phyloP scores from a whole-genome alignment of 225 moss, liverwort and hornwort genomes.

The Lunularia cruciata region DNA sequence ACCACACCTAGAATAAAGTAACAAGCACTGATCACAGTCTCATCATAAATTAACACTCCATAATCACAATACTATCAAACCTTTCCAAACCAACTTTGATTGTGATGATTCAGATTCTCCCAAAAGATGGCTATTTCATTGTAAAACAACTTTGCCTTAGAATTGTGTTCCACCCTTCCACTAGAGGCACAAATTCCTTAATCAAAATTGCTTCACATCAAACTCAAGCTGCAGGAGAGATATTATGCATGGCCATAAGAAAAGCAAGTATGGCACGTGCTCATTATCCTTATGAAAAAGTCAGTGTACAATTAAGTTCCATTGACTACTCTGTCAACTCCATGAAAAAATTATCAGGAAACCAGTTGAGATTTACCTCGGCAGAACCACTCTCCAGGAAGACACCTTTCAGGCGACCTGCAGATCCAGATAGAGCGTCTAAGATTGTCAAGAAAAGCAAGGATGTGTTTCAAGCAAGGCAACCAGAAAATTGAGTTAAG shows the following conservation, averaged over 20 bases:
- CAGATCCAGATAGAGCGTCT: neutral
- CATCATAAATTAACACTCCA: too few relatives aligned
- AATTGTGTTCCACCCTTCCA: too few relatives aligned
- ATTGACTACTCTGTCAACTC: neutral
- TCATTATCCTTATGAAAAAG: neutral
- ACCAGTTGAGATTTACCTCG: constrained; percentile 28
- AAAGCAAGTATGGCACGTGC: neutral
- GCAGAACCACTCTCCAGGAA: constrained; percentile 49
- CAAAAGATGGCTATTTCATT: neutral
- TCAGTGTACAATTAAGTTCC: neutral
- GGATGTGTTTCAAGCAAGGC: neutral
- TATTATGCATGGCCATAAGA: neutral
- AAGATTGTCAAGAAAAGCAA: neutral
- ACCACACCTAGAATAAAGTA: too few relatives aligned
- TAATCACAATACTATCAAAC: too few relatives aligned
- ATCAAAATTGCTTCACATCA: too few relatives aligned
- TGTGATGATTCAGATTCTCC: constrained; percentile 46
- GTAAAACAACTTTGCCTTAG: too few relatives aligned
- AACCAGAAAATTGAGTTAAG: neutral
- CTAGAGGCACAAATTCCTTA: too few relatives aligned
- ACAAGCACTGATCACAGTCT: too few relatives aligned
- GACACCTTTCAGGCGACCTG: constrained; percentile 50
- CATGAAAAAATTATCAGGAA: neutral
- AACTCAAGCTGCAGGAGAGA: neutral
- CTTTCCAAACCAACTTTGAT: constrained; percentile 36